phyloP scores from a whole-genome alignment of 73 alveolate genomes.

The Strombidium stylifer region DNA sequence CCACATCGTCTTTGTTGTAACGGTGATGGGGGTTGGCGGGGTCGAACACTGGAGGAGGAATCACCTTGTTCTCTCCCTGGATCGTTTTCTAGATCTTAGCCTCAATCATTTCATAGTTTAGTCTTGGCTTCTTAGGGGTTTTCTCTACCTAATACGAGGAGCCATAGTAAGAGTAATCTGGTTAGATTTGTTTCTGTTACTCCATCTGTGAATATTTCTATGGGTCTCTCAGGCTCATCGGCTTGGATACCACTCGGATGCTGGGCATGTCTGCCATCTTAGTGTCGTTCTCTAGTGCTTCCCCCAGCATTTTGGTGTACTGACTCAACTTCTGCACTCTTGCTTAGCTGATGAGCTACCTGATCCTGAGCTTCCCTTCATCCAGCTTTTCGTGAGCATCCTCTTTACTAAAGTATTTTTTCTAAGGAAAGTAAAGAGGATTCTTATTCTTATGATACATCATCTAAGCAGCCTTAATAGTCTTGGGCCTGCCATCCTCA shows the following conservation, averaged over 20 bases:
- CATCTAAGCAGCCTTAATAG: too few relatives aligned
- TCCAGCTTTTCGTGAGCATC: constrained; percentile 8
- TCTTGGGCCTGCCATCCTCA: too few relatives aligned
- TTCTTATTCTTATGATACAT: too few relatives aligned
- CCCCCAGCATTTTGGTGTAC: not conserved
- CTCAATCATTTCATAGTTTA: too few relatives aligned
- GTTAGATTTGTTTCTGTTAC: too few relatives aligned
- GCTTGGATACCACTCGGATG: not conserved
- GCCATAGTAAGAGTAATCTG: not conserved
- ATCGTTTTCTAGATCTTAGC: not conserved
- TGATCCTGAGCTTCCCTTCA: not conserved
- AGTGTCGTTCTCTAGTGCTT: constrained; percentile 8
- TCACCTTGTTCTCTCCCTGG: not conserved
- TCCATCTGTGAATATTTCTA: not conserved
- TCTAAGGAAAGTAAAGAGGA: constrained; percentile 2
- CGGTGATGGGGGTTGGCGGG: not conserved
- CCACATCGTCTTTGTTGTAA: not conserved
- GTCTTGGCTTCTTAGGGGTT: not conserved
- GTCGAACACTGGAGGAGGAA: not conserved
- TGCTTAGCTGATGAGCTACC: not conserved
- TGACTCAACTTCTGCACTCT: not conserved
- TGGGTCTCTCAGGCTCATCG: not conserved
- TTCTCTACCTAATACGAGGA: too few relatives aligned
- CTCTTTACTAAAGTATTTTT: not conserved
- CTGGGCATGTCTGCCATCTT: constrained; percentile 8